Evolutionary conservation across 164 flowering plant genomes (phyloP), one percentile per base, ranked within the genome.

Genomic region (Brasenia schreberi): DNA sequence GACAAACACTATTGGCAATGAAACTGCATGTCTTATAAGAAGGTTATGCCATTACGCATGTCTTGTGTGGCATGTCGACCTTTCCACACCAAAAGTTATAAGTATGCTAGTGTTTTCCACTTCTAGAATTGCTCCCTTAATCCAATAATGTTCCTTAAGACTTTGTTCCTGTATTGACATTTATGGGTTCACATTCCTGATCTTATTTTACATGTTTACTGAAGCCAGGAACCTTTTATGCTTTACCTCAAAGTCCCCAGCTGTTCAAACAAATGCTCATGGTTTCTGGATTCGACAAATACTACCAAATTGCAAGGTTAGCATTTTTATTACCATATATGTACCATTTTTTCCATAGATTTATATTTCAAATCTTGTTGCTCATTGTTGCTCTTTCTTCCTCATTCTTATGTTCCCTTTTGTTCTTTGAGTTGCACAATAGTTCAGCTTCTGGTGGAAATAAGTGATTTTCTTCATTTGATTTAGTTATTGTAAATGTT

Each of bases 151-250:
- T 45, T 45, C 53, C 1, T 45, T 45, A 7, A 45, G 7, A 12
- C 53, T 7, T 7, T 5, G 53, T 45, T 12, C 53, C 7, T 45
- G 53, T 7, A 45, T 45, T 45, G 7, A 45, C 27, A 23, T 23
- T 23, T 23, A 0, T 0, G 27, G 27, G 27, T 23, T 45, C 75
- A 66, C 73, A n/a, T 43, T 19, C 69, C 73, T 85, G 77, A 81
- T 84, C 53, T 71, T 64, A 68, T 59, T 74, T 58, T 65, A 33
- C 73, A 66, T 76, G 19, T 66, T 69, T 72, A 76, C 75, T 89
- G 88, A 83, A 92, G 98, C 89, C 97, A 86, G 98, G 98, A 79
- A 85, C 87, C 67, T 90, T 87, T 78, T 93, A 90, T 82, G 98
- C 98, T 70, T 81, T 93, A 79, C 98, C 98, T 43, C 97, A 90